Base-by-base conservation (phyloP, 2,329 filamentous ascomycete genomes). In the Trichophyton benhamiae region DNA sequence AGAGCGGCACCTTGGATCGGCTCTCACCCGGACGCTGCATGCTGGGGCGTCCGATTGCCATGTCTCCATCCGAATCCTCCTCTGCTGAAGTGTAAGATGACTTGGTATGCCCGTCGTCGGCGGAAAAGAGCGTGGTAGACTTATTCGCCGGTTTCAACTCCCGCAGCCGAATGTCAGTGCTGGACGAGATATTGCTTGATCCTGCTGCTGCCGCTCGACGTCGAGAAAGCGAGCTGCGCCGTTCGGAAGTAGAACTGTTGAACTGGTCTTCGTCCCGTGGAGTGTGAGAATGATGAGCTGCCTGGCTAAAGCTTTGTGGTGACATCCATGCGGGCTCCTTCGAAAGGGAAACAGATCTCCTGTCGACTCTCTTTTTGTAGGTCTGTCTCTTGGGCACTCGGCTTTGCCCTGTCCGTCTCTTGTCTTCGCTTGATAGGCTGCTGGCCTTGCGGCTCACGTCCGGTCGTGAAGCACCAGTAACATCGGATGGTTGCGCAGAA, bases 1-100 rank as follows among this genome's bases (percentile, higher is more conserved):
- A 75, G 65, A 86, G 71, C 25, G 83, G 83, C 65, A 79, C 75
- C 60, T 81, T 75, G 57, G 76, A 75, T 57, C 78, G 78, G 62
- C 77, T 78, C 62, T 81, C 77, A 1, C 72, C 71, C 15, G 77
- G 76, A 59, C 76, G 77, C 65, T 78, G 74, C 68, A 79, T 74
- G 57, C 77, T 71, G 17, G 81, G 76, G 64, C 78, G 76, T 64
- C 70, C 75, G 64, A 70, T 69, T 60, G 74, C 70, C 68, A 80
- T 76, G 38, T 77, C 75, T 70, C 76, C 76, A 65, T 76, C 73
- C 63, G 73, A 74, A 59, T 72, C 71, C 60, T 72, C 69, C 52
- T 69, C 70, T 62, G 76, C 69, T 66, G 70, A 69, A 64, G 2
- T 38, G 38, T 41, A 17, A 36, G n/a, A 15, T 44, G 41, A 7